Evolutionary conservation across 805 yeast genomes (phyloP), one percentile per base, ranked within the genome.

Genomic region (Yarrowia alimentaria): DNA sequence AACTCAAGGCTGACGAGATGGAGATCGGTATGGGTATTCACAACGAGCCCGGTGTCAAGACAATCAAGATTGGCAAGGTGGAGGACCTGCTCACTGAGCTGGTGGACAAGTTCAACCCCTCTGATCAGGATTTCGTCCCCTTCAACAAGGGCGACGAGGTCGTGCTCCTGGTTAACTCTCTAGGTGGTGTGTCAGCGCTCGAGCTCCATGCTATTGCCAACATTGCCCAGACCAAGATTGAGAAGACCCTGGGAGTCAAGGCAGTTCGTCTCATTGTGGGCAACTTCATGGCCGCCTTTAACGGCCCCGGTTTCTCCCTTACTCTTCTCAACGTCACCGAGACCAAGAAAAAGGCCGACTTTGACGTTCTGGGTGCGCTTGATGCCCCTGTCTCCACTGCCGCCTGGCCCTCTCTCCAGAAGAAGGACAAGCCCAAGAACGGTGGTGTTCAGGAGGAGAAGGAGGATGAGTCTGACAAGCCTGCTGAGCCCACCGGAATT

Each of bases 11-110:
- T 4, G 71, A 80, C 53, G 87, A 85, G 65, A 83, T 85, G 63
- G 98, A 90, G 65, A 74, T 90, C 53, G 98, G 98, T 20, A 83
- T 90, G 81, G 98, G 98, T 35, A 90, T 90, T 55, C 98, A 90
- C 67, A 90, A 90, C 61, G 98, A 90, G 65, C 93, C 96, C 0
- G 97, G 97, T 55, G 81, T 81, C 53, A 72, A 76, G 60, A 76
- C 78, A 55, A 62, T 78, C 28, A 68, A 72, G 21, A 78, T 90
- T 58, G 96, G 97, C 19, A 64, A 78, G 0, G 78, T 87, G 45
- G 81, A 79, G 13, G 76, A 76, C 0, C 68, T 91, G 24, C 71
- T 80, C 37, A 64, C 74, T 21, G 70, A 73, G 19, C 72, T 77
- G 22, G 72, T 91, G 71, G 74, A 83, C 49, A 72, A 80, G 35